Evolutionary conservation across 495 filamentous ascomycete species (phyloP).

Genomic region (Daldinia bambusicola): DNA sequence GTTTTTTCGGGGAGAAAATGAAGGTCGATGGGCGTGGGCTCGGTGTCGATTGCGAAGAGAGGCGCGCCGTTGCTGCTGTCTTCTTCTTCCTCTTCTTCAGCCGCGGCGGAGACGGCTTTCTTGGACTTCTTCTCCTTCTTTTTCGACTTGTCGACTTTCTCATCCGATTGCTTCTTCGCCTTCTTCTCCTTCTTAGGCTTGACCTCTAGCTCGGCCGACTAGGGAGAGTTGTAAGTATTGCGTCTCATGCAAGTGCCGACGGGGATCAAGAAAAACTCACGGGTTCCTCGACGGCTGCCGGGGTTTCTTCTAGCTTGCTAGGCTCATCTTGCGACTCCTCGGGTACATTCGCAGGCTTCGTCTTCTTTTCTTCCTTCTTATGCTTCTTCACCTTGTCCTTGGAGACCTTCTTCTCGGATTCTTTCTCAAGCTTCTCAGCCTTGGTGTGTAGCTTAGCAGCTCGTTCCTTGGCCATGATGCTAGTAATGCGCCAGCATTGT

Average conservation of each 20-base stretch:
- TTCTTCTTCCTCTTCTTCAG: not conserved
- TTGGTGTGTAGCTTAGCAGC: slow-evolving; percentile 33
- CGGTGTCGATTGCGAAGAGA: slow-evolving; percentile 41
- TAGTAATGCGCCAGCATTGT: not conserved
- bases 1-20: not conserved
- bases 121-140: not conserved
- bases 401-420: slow-evolving; percentile 29
- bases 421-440: slow-evolving; percentile 35
- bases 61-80: slow-evolving; percentile 14
- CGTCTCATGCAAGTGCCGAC: not conserved
- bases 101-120: not conserved
- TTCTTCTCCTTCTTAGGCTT: not conserved
- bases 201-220: not conserved
- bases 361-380: slow-evolving; percentile 38
- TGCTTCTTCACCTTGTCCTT: slow-evolving; percentile 45
- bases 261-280: not conserved
- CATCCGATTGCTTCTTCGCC: not conserved
- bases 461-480: slow-evolving; percentile 33
- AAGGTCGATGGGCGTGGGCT: slow-evolving; percentile 33
- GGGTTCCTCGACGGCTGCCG: not conserved
- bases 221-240: not conserved
- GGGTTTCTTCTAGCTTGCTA: not conserved
- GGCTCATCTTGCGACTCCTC: not conserved
- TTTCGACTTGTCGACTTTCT: not conserved
- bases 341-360: not conserved